These are phyloP conservation scores for Salix arbutifolia DNA, from an alignment of 345 rosid species.

Conservation along the genomic window DNA sequence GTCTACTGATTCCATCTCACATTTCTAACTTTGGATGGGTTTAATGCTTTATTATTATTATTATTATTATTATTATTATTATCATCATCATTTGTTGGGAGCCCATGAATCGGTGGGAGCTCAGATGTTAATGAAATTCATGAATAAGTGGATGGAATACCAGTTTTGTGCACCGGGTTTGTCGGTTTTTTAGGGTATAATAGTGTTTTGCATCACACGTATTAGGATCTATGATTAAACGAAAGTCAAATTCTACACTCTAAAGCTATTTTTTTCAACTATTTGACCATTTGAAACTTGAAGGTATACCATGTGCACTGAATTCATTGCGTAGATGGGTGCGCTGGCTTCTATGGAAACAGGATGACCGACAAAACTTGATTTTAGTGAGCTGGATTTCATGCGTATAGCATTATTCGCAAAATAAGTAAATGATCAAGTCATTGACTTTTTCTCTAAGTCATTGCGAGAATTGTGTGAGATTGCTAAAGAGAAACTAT, in stretches of 20 bases:
- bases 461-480: neutral
- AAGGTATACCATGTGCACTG: neutral
- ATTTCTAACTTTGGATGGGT: slow-evolving; percentile 4
- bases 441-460: no score
- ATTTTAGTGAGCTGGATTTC: neutral
- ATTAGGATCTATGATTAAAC: neutral
- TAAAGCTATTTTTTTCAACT: neutral
- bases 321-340: no score
- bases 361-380: neutral
- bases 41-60: neutral
- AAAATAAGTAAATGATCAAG: no score
- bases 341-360: neutral
- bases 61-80: neutral
- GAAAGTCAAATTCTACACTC: neutral
- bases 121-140: neutral
- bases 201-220: neutral
- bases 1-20: slow-evolving; percentile 59
- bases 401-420: neutral
- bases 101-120: neutral
- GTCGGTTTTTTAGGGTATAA: neutral
- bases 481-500: neutral
- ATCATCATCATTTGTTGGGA: neutral
- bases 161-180: neutral
- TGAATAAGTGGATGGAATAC: neutral
- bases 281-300: neutral